Percentiles rank a stretch among this genome's conserved stretches.
These are phyloP conservation scores for Trichophyton equinum DNA, from an alignment of 2,329 filamentous ascomycete species.

Conservation along the genomic window DNA sequence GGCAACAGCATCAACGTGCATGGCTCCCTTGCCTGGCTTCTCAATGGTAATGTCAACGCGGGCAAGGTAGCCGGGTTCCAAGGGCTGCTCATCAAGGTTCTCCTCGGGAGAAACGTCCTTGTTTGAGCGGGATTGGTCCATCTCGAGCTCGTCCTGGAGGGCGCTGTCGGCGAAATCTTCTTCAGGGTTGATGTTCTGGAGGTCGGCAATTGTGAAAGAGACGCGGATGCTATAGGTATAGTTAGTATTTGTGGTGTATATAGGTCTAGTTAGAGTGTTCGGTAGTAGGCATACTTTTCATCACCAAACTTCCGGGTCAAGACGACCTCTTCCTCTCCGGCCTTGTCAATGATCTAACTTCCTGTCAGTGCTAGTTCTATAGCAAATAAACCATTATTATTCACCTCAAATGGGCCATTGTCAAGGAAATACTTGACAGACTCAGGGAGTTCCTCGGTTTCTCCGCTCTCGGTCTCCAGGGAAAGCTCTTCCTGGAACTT, in stretches of 20 bases:
- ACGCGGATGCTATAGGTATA: constrained; percentile 52
- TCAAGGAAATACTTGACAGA: constrained; percentile 80
- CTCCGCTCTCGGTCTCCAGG: constrained; percentile 71
- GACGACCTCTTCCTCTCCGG: constrained; percentile 77
- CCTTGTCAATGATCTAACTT: constrained; percentile 52
- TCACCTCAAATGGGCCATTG: constrained; percentile 68
- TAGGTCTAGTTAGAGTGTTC: not conserved
- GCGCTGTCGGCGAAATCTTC: constrained; percentile 45
- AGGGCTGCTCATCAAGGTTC: constrained; percentile 37
- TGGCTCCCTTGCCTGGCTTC: constrained; percentile 71
- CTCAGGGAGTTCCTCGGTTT: constrained; percentile 56
- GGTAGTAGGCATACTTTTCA: constrained; percentile 55
- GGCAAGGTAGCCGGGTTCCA: constrained; percentile 57
- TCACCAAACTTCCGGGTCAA: constrained; percentile 72
- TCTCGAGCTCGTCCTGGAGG: constrained; percentile 44
- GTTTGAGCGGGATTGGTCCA: constrained; percentile 44
- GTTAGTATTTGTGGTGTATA: not conserved
- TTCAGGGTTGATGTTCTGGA: constrained; percentile 53
- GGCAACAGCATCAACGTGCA: constrained; percentile 74
- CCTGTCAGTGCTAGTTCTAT: constrained; percentile 1
- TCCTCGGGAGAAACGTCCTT: constrained; percentile 46
- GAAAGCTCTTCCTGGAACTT: constrained; percentile 78
- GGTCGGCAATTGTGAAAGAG: constrained; percentile 72
- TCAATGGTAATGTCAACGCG: constrained; percentile 78
- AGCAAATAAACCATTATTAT: not conserved